Evolutionary conservation across 1,284 basidiomycete species (phyloP).

Genomic region (Athelia psychrophila): DNA sequence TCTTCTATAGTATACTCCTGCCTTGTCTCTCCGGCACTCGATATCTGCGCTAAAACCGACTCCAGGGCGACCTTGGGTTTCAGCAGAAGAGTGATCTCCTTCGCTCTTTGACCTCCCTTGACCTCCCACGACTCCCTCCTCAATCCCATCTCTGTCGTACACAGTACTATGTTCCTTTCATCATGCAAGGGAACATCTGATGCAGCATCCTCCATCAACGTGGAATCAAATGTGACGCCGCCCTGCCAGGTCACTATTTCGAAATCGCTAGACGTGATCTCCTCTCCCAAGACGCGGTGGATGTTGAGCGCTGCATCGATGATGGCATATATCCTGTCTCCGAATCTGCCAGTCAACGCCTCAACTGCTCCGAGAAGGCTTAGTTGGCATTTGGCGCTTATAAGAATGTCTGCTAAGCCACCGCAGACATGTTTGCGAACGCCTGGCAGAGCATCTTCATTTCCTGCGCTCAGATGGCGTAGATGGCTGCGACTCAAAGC

Average conservation of each 20-base stretch:
- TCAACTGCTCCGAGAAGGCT: slow-evolving; percentile 19
- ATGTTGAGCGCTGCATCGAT: slow-evolving; percentile 38
- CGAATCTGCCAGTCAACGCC: slow-evolving; percentile 29
- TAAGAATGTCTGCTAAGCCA: slow-evolving; percentile 41
- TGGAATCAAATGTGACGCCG: slow-evolving; percentile 33
- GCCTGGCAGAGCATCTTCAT: slow-evolving; percentile 20
- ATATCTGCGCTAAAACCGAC: too few relatives aligned
- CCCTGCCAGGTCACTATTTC: slow-evolving; percentile 36
- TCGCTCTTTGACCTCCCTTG: slow-evolving; percentile 18
- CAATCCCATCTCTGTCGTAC: slow-evolving; percentile 36
- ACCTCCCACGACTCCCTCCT: slow-evolving; percentile 22
- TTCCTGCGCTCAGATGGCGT: slow-evolving; percentile 30
- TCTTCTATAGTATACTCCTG: too few relatives aligned
- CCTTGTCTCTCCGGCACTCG: too few relatives aligned
- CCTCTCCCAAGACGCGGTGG: slow-evolving; percentile 50
- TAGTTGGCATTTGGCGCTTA: slow-evolving; percentile 36
- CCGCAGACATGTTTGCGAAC: slow-evolving; percentile 35
- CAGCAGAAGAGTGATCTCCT: slow-evolving; percentile 24
- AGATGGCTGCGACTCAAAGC: slow-evolving; percentile 44
- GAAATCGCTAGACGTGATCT: slow-evolving; percentile 47
- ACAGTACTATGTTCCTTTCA: slow-evolving; percentile 21
- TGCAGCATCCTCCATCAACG: slow-evolving; percentile 42
- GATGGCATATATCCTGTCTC: slow-evolving; percentile 35
- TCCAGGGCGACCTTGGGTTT: slow-evolving; percentile 37
- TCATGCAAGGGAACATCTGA: slow-evolving; percentile 8